phyloP scores from a whole-genome alignment of 2,329 filamentous ascomycete species.

The Aspergillus nomiae region DNA sequence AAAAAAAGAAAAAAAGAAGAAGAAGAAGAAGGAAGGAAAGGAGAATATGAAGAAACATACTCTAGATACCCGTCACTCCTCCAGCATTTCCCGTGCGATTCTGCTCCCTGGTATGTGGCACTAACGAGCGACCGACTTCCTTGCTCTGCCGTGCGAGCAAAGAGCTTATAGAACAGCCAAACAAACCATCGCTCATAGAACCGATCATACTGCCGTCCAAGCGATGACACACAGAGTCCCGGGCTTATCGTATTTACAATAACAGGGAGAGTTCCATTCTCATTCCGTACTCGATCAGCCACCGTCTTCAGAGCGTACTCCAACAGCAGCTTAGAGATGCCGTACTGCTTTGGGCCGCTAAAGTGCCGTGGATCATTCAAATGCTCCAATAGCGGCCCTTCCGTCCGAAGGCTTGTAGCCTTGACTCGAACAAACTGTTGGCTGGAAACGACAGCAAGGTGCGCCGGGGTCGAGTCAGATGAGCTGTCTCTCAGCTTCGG shows the following conservation, averaged over 20 bases:
- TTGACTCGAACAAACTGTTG: slow-evolving; percentile 40
- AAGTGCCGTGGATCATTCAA: slow-evolving; percentile 35
- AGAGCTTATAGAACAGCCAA: slow-evolving; percentile 39
- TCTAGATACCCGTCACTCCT: slow-evolving; percentile 42
- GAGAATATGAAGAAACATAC: slow-evolving; percentile 25
- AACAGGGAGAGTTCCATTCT: slow-evolving; percentile 40
- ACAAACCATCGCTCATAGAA: slow-evolving; percentile 37
- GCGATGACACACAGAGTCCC: slow-evolving; percentile 45
- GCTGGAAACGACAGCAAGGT: slow-evolving; percentile 51
- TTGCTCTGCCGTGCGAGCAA: slow-evolving; percentile 47
- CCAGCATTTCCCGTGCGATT: slow-evolving; percentile 49
- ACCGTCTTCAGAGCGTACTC: slow-evolving; percentile 46
- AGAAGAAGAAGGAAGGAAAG: neutral
- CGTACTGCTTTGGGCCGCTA: slow-evolving; percentile 40
- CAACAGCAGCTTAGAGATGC: slow-evolving; percentile 45
- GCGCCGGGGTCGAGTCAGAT: slow-evolving; percentile 31
- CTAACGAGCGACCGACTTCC: slow-evolving; percentile 48
- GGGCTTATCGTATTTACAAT: slow-evolving; percentile 50
- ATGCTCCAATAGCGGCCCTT: slow-evolving; percentile 34
- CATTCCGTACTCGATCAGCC: slow-evolving; percentile 30
- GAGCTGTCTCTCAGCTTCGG: slow-evolving; percentile 47
- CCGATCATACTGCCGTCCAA: slow-evolving; percentile 43
- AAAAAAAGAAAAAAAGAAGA: neutral
- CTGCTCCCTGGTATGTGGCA: slow-evolving; percentile 43
- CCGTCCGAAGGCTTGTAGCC: slow-evolving; percentile 32